Percentiles rank a stretch among this genome's conserved stretches.
These are phyloP conservation scores for Chalaropsis ovoidea DNA, from an alignment of 2,329 filamentous ascomycete species.

Conservation along the genomic window DNA sequence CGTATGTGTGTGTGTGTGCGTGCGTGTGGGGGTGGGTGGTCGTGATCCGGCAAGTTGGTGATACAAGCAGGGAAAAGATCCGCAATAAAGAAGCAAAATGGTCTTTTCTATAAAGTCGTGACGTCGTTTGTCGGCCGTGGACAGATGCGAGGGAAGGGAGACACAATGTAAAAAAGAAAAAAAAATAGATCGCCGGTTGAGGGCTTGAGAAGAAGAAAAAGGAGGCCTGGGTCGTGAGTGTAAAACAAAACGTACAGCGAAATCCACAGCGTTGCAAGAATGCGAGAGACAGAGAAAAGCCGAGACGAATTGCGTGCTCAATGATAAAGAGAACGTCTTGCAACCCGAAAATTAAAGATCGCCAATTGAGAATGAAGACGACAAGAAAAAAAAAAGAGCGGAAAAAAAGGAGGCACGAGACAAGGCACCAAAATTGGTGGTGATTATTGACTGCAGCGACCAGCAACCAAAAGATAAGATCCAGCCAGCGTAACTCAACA, in stretches of 20 bases:
- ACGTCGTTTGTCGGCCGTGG: background rate
- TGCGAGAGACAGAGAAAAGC: background rate
- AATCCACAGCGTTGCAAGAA: background rate
- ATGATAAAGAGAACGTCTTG: background rate
- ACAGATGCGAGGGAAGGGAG: background rate
- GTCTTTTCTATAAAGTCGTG: background rate
- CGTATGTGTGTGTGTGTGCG: background rate
- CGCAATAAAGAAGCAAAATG: background rate
- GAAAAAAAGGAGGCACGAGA: conserved; percentile 11
- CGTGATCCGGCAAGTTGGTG: conserved; percentile 2
- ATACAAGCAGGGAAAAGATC: background rate
- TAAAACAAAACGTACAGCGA: background rate
- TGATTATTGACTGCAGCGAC: background rate
- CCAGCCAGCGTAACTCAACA: background rate
- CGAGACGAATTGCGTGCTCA: background rate
- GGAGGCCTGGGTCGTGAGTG: background rate
- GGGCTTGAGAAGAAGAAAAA: background rate
- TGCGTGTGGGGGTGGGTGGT: background rate
- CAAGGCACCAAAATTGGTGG: conserved; percentile 10
- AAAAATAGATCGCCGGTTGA: background rate
- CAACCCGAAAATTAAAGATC: background rate
- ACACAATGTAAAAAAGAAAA: background rate
- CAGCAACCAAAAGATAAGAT: background rate
- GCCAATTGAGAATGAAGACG: background rate
- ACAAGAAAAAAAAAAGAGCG: background rate